Percentiles rank a stretch among this genome's conserved stretches.
Conservation (phyloP, 768 basidiomycete genomes). For the Podaxis sp. region DNA sequence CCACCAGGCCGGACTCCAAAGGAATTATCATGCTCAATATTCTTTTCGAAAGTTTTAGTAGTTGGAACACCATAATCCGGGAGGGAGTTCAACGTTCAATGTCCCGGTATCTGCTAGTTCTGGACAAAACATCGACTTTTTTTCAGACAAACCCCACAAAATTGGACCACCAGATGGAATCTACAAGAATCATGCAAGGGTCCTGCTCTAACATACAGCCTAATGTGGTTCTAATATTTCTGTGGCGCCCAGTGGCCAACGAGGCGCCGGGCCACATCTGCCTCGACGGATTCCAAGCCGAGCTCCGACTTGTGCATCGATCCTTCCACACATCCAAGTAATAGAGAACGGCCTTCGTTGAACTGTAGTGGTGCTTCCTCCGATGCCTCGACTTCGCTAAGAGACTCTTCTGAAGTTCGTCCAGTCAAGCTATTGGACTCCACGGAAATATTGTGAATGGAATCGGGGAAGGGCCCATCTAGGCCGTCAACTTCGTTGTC, state of each 20-base stretch:
- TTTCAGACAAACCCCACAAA: too few relatives aligned
- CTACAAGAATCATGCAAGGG: too few relatives aligned
- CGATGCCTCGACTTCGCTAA: not conserved
- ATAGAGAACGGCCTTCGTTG: conserved; percentile 2
- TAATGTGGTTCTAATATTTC: conserved; percentile 30
- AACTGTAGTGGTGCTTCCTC: conserved; percentile 1
- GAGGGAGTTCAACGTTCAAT: too few relatives aligned
- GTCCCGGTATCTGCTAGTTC: too few relatives aligned
- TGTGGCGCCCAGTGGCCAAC: conserved; percentile 67
- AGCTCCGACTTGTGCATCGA: not conserved
- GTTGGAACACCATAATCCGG: too few relatives aligned
- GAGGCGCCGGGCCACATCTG: conserved; percentile 54
- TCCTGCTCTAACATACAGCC: too few relatives aligned
- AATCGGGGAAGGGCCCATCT: not conserved
- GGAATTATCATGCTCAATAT: too few relatives aligned
- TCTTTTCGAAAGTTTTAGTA: too few relatives aligned
- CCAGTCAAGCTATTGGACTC: not conserved
- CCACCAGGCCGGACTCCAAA: too few relatives aligned
- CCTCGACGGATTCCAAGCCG: conserved; percentile 46
- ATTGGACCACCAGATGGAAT: too few relatives aligned
- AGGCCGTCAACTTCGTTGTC: not conserved
- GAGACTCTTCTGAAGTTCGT: conserved; percentile 2
- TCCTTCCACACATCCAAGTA: not conserved
- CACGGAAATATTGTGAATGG: not conserved
- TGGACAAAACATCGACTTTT: too few relatives aligned